Evolutionary conservation across 1,284 basidiomycete genomes (phyloP).

Genomic region (Ganoderma boninense): DNA sequence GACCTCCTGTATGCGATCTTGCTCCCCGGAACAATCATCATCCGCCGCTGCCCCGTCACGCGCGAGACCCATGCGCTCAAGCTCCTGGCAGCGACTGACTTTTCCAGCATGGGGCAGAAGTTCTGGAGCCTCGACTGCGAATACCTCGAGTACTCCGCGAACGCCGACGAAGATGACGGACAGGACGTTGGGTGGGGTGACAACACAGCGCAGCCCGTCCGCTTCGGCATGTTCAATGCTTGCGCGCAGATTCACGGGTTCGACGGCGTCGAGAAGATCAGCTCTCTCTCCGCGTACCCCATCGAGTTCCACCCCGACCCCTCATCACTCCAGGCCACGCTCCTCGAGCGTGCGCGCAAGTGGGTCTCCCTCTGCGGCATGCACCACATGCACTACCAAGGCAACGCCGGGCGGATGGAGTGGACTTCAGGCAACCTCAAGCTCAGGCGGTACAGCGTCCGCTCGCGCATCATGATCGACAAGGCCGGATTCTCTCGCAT

Average conservation of each 20-base stretch:
- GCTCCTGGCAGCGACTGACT: constrained; percentile 45
- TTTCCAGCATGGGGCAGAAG: constrained; percentile 42
- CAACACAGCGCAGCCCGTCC: neutral
- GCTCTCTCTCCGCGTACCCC: constrained; percentile 57
- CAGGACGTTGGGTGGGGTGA: constrained; percentile 40
- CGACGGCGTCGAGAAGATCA: constrained; percentile 56
- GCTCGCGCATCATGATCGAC: constrained; percentile 61
- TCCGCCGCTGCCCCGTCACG: constrained; percentile 22
- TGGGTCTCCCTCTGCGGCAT: constrained; percentile 58
- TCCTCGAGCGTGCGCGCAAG: constrained; percentile 58
- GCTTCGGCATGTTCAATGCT: constrained; percentile 49
- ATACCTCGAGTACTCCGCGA: constrained; percentile 56
- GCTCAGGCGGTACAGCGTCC: constrained; percentile 52
- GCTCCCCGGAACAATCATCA: constrained; percentile 15
- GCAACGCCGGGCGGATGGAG: constrained; percentile 48
- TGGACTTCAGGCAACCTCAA: constrained; percentile 34
- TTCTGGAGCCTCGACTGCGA: constrained; percentile 52
- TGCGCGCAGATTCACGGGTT: constrained; percentile 49
- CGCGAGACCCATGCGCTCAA: constrained; percentile 56
- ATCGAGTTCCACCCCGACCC: constrained; percentile 55
- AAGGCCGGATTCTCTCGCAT: constrained; percentile 5
- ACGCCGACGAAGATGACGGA: constrained; percentile 33
- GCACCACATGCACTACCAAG: constrained; percentile 62
- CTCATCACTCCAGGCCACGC: constrained; percentile 44
- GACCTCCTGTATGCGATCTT: constrained; percentile 51